phyloP scores from a whole-genome alignment of 805 yeast genomes.

The Kazachstania martiniae region DNA sequence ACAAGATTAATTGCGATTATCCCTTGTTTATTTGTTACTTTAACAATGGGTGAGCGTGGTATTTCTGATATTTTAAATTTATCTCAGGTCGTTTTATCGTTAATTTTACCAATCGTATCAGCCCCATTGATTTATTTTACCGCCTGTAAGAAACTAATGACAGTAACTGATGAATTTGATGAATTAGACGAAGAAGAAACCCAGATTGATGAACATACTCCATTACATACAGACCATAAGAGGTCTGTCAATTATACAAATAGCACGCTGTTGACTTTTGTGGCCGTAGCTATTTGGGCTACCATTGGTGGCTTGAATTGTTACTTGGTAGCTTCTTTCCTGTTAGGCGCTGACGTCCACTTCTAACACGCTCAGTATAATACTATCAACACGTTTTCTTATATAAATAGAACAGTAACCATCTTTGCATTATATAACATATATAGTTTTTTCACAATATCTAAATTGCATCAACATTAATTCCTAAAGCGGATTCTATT shows the following conservation, averaged over 20 bases:
- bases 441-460: no score
- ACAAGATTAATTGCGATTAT: slow-evolving; percentile 77
- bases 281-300: slow-evolving; percentile 57
- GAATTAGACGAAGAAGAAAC: slow-evolving; percentile 2
- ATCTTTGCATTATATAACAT: no score
- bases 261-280: slow-evolving; percentile 39
- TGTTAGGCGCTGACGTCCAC: slow-evolving; percentile 42
- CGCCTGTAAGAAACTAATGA: slow-evolving; percentile 55
- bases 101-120: slow-evolving; percentile 75
- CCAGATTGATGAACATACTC: slow-evolving; percentile 22
- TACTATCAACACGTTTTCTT: background rate
- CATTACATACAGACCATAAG: slow-evolving; percentile 19
- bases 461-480: no score
- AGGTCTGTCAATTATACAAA: slow-evolving; percentile 55
- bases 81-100: slow-evolving; percentile 71
- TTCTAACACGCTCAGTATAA: slow-evolving; percentile 20
- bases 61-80: slow-evolving; percentile 63
- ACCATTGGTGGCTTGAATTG: slow-evolving; percentile 61
- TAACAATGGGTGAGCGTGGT: slow-evolving; percentile 72
- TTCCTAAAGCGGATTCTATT: no score
- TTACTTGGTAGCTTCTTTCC: slow-evolving; percentile 47
- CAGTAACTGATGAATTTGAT: slow-evolving; percentile 32
- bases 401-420: no score
- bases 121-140: slow-evolving; percentile 85
- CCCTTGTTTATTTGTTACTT: slow-evolving; percentile 72